Base-by-base conservation (phyloP, 176 grass and related monocot genomes). In the bread wheat (Triticum aestivum) region DNA sequence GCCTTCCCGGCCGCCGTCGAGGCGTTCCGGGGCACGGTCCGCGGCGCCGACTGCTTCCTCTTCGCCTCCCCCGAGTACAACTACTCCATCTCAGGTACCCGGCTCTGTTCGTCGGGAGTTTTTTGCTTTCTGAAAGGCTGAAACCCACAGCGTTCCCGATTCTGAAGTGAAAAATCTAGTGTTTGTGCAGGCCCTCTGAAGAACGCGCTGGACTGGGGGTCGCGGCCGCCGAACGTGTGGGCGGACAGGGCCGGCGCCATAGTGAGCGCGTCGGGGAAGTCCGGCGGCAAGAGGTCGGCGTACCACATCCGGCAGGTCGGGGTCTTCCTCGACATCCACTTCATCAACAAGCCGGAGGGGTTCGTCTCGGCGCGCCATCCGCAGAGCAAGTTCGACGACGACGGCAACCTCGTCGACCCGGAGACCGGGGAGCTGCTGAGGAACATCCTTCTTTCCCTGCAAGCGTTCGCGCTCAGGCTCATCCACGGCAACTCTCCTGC, bases 21-120 rank as follows among this genome's bases (percentile, higher is more conserved):
- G 79, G 84, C 56, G 63, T 98, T 98, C 77, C 93, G 96, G 5
- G 68, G 54, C 51, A 92, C 41, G 71, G 88, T 98, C 58, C 83
- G 82, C 86, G 63, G 0, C 0, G 91, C 93, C 18, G 93, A 98
- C 63, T 89, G 89, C 81, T 91, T 93, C 86, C 75, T 95, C 37
- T 94, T 98, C 71, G 93, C 96, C 67, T 91, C 91, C n/a, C 93
- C 96, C 0, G 93, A 98, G 82, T 98, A 98, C 86, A 98, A 95
- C 83, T 98, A 94, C 88, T 98, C 96, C 47, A 74, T 98, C 13
- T 83, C 93, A 42, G 92, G 95, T 94, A 75, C 11, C 1, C 24
- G 24, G 24, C 24, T 24, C 24, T 24, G 24, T 69, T 9, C 18
- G 63, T 63, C 61, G 12, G 61, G 9, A 11, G 41, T 42, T 11